A percentile compares a stretch with the other conserved stretches of the same genome.
phyloP scores from a whole-genome alignment of 2,329 filamentous ascomycete genomes.

The Phyllosticta citribraziliensis region DNA sequence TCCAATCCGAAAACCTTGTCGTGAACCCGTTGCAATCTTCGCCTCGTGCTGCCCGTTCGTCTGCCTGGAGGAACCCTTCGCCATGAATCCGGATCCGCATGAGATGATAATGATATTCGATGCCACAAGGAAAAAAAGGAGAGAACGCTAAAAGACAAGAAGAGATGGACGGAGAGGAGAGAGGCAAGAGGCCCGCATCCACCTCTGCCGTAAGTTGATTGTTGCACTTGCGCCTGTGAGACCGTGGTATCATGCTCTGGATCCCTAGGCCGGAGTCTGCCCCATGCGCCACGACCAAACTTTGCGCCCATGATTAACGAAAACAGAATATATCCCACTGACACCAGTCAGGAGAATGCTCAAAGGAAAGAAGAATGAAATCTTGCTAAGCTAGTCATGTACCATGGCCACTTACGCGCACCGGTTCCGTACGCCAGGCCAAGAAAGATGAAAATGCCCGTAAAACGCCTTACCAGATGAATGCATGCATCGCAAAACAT shows the following conservation, averaged over 20 bases:
- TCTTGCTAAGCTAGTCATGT: background rate
- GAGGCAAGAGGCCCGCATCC: background rate
- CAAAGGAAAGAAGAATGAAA: background rate
- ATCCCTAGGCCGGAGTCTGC: slow-evolving; percentile 3
- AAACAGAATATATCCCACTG: background rate
- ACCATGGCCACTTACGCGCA: background rate
- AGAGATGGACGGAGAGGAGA: background rate
- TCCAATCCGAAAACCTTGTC: too few relatives aligned
- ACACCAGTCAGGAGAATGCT: background rate
- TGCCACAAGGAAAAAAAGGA: background rate
- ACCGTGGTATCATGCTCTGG: slow-evolving; percentile 10
- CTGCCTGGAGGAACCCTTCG: too few relatives aligned
- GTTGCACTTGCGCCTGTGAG: slow-evolving; percentile 7
- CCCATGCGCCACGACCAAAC: slow-evolving; percentile 8
- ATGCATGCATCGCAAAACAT: background rate
- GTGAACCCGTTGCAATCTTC: too few relatives aligned
- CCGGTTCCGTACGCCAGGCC: background rate
- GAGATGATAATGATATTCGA: background rate
- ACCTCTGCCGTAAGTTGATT: background rate
- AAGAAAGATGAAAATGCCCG: slow-evolving; percentile 1
- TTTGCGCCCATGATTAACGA: slow-evolving; percentile 3
- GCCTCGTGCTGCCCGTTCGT: too few relatives aligned
- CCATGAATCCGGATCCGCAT: background rate
- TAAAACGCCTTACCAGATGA: slow-evolving; percentile 7
- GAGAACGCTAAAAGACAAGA: background rate